Percentiles rank a stretch among this genome's conserved stretches.
These are phyloP conservation scores for Metschnikowia anglica DNA, from an alignment of 805 yeast genomes.

Conservation along the genomic window DNA sequence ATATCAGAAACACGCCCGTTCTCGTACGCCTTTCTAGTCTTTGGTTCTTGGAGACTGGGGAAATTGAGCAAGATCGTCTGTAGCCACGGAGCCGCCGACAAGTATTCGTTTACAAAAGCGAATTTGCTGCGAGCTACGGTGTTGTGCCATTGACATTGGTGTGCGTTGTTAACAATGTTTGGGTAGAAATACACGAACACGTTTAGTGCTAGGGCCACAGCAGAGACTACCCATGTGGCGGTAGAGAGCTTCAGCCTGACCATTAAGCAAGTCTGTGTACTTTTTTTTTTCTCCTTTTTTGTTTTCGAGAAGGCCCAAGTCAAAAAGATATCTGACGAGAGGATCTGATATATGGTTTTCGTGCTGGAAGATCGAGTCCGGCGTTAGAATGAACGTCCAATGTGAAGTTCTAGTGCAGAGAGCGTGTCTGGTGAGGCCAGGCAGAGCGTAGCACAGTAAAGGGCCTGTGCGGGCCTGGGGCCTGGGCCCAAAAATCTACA, in stretches of 20 bases:
- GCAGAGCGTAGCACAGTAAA: too few species aligned
- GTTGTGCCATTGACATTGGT: conserved; percentile 60
- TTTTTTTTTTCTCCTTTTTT: not conserved
- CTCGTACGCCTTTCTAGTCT: conserved; percentile 9
- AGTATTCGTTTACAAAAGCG: conserved; percentile 14
- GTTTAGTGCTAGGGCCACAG: conserved; percentile 50
- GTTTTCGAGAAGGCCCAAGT: too few species aligned
- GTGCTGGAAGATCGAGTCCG: too few species aligned
- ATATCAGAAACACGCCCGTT: conserved; percentile 44
- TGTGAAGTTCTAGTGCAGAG: too few species aligned
- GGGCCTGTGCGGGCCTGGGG: too few species aligned
- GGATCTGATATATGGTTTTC: too few species aligned
- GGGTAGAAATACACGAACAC: conserved; percentile 76
- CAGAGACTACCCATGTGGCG: conserved; percentile 30
- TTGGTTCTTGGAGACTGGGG: conserved; percentile 22
- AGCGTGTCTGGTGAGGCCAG: too few species aligned
- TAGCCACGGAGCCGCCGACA: conserved; percentile 15
- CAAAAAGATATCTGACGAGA: too few species aligned
- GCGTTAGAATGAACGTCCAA: too few species aligned
- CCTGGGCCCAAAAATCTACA: too few species aligned
- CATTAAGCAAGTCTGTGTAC: not conserved
- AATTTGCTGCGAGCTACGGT: conserved; percentile 15
- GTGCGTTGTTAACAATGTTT: conserved; percentile 46
- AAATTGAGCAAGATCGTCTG: conserved; percentile 23
- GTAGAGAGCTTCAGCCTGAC: conserved; percentile 7